phyloP scores from a whole-genome alignment of 2,329 filamentous ascomycete genomes.

The Elsinoe australis region DNA sequence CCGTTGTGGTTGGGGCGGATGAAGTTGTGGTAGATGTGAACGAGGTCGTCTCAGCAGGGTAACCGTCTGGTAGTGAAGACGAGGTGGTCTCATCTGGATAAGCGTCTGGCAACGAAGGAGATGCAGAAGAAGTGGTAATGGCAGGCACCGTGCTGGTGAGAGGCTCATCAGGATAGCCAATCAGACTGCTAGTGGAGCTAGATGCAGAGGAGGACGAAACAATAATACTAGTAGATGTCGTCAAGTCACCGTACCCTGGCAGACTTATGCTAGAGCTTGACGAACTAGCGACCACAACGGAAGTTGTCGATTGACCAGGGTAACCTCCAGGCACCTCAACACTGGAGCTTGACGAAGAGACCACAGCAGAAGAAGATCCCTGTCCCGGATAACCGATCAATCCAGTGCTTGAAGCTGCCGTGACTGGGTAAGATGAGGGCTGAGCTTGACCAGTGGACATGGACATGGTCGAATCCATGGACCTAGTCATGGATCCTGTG shows the following conservation, averaged over 20 bases:
- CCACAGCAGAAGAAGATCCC: not conserved
- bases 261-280: not conserved
- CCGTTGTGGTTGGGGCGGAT: not conserved
- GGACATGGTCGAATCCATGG: constrained; percentile 9
- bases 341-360: not conserved
- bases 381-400: not conserved
- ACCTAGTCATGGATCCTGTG: not conserved
- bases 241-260: not conserved
- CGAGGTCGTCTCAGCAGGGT: not conserved
- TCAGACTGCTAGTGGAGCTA: not conserved
- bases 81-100: constrained; percentile 2
- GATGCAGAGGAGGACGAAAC: not conserved
- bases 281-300: no score
- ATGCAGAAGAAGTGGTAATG: not conserved
- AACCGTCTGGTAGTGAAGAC: no score
- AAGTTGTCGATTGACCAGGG: not conserved
- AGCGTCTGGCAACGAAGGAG: not conserved
- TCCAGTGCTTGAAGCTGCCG: not conserved
- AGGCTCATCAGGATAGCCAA: not conserved
- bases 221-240: not conserved
- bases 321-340: not conserved
- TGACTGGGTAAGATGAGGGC: not conserved
- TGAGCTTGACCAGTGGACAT: constrained; percentile 10
- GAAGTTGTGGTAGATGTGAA: constrained; percentile 1
- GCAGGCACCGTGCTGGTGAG: not conserved